Evolutionary conservation across 768 basidiomycete genomes (phyloP), one percentile per base, ranked within the genome.

Genomic region (Kwoniella sp.): DNA sequence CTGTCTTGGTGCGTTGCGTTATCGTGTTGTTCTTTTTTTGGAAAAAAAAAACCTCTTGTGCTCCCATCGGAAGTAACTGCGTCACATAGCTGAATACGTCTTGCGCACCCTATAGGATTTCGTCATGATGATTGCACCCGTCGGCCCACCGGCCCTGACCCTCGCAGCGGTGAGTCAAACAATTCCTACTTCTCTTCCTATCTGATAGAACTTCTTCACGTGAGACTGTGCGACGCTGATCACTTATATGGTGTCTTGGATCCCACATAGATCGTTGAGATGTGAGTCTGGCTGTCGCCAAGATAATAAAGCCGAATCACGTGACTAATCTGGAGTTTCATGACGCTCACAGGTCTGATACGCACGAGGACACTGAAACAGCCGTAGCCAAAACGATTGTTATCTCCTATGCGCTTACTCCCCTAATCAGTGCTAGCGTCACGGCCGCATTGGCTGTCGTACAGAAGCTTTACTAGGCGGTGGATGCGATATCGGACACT

Each of bases 71-170:
- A n/a, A n/a, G n/a, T n/a, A n/a, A n/a, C n/a, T n/a, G n/a, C n/a
- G n/a, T n/a, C n/a, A n/a, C n/a, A n/a, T n/a, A n/a, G n/a, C n/a
- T n/a, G n/a, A n/a, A n/a, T n/a, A n/a, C n/a, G n/a, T n/a, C n/a
- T n/a, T n/a, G n/a, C n/a, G n/a, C 17, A 21, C 50, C 9, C 2
- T n/a, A 22, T 19, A 78, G 66, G 78, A 76, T 58, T 78, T 80
- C 47, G 65, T 74, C 9, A 71, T 80, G 56, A 69, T 63, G 21
- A 53, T 78, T 13, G 64, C 69, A 0, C 72, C 77, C 47, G 75
- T 77, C 25, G 79, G 79, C 0, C 79, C 79, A 5, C 77, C 79
- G 1, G 79, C 79, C 2, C 56, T 80, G n/a, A 77, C 77, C 6
- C 65, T 80, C 1, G 71, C 74, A 17, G 79, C 79, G 19, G 71